A percentile compares a stretch with the other conserved stretches of the same genome.
These are phyloP conservation scores for Cryphonectria nitschkei DNA, from an alignment of 2,329 filamentous ascomycete genomes.

Conservation along the genomic window DNA sequence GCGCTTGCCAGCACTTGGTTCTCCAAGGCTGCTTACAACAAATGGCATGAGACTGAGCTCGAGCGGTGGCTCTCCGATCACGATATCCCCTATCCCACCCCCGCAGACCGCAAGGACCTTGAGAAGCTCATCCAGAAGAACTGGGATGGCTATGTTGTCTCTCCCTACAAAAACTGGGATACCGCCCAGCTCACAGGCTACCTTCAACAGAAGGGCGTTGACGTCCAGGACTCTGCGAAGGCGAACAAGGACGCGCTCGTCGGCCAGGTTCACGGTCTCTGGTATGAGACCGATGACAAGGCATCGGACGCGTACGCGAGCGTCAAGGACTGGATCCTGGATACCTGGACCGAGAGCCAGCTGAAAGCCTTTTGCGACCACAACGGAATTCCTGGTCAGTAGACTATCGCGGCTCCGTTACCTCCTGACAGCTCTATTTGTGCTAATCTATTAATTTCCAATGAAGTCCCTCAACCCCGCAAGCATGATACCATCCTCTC, in stretches of 20 bases:
- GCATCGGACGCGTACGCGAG: constrained; percentile 71
- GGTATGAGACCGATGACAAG: constrained; percentile 80
- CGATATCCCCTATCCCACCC: constrained; percentile 85
- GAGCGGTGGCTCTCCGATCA: constrained; percentile 96
- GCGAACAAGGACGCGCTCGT: constrained; percentile 71
- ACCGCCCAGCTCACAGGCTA: constrained; percentile 68
- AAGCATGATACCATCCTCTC: constrained; percentile 81
- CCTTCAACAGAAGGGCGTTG: constrained; percentile 70
- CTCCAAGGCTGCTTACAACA: constrained; percentile 89
- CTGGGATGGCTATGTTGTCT: constrained; percentile 78
- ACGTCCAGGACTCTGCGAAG: constrained; percentile 68
- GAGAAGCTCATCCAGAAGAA: constrained; percentile 86
- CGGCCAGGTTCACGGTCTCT: constrained; percentile 70
- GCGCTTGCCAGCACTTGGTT: constrained; percentile 82
- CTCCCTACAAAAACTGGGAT: constrained; percentile 80
- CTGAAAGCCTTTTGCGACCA: constrained; percentile 92
- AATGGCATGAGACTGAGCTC: constrained; percentile 97
- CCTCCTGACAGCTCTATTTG: not conserved
- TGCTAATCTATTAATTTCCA: constrained; percentile 10
- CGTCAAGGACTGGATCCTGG: constrained; percentile 90
- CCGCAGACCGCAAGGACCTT: constrained; percentile 92
- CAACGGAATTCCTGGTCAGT: constrained; percentile 73
- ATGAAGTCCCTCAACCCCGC: constrained; percentile 76
- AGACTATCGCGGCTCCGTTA: not conserved
- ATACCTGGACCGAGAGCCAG: constrained; percentile 92